Base-by-base conservation (phyloP, 495 filamentous ascomycete species). In the Penicilliopsis zonata region DNA sequence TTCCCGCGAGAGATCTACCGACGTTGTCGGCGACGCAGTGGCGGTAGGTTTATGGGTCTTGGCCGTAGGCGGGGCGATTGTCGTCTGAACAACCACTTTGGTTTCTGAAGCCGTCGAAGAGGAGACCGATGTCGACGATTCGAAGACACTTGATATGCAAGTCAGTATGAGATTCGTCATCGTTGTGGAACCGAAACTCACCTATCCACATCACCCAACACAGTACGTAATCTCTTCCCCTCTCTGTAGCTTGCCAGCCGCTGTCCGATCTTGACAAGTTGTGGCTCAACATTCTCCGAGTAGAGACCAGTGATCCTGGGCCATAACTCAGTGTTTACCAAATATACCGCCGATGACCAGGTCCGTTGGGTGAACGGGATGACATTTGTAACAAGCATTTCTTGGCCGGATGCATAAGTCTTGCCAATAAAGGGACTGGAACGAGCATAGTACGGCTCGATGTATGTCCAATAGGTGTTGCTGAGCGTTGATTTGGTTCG, bases 261-360 rank as follows among this genome's bases (percentile, higher is more conserved):
- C 58, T 95, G 80, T 9, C 84, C 77, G 40, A 99, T 96, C 41
- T 85, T 81, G 30, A 90, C 73, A 1, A 99, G 68, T 50, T 99
- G 90, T 8, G 92, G 92, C 57, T 95, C 86, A 5, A 99, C 88
- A 42, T 88, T 90, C 48, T 90, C 74, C 19, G 78, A 77, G 43
- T 94, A 95, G 8, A 94, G 56, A 15, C 83, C 69, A 17, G 78
- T 69, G 5, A 95, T 14, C 43, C 76, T 75, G 5, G 86, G 86
- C 80, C 81, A 90, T 9, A 94, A 44, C 2, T 71, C 81, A 26
- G 73, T 66, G 30, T 80, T 74, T 9, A 84, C 59, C 43, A 93
- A 82, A n/a, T 67, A 53, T 29, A 70, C 68, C 2, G 65, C 69
- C 18, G 72, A 74, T 9, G 72, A 68, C 73, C 77, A 84, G 3